Evolutionary conservation across 2,329 filamentous ascomycete genomes (phyloP), one percentile per base, ranked within the genome.

Genomic region (Tolypocladium album): DNA sequence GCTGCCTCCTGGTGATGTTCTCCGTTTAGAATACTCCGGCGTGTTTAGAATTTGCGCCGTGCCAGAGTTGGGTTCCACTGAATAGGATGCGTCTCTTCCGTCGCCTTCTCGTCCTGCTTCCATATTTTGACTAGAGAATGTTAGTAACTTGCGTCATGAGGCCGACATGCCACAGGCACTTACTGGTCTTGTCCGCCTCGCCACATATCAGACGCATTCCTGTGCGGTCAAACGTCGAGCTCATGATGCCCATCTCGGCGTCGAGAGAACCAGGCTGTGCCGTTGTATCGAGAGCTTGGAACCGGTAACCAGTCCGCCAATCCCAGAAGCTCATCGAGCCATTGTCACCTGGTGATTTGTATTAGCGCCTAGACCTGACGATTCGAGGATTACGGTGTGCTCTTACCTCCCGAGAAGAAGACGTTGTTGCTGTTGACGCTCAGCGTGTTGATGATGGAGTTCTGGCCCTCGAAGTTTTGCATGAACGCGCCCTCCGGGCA

Each of bases 261-360:
- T 97, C 92, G 31, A 99, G 78, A 22, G 90, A 95, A 57, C 94
- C 94, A 0, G 94, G 94, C 72, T 99, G 94, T 0, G 94, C 94
- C 9, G 90, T 90, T 4, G 90, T 96, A 67, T 99, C 92, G 15
- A 93, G 82, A 11, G 86, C 84, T 75, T 99, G 94, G 78, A 94
- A 99, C 56, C 89, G 83, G 71, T 99, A 86, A 0, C 95, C 94
- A 0, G 92, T 89, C 77, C 97, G 97, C 94, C 94, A 99, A 73
- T 99, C 95, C 89, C 92, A 99, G 79, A 99, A 99, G 66, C 86
- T 90, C 80, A 97, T 94, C 42, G 90, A 95, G 47, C 95, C 94
- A 67, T 99, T 97, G 70, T 99, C 94, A 55, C 88, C 76, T 78
- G 57, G 20, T 4, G n/a, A 36, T n/a, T 34, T 15, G 4, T 1